phyloP scores from a whole-genome alignment of 768 basidiomycete genomes.

The Podaxis pistillaris region DNA sequence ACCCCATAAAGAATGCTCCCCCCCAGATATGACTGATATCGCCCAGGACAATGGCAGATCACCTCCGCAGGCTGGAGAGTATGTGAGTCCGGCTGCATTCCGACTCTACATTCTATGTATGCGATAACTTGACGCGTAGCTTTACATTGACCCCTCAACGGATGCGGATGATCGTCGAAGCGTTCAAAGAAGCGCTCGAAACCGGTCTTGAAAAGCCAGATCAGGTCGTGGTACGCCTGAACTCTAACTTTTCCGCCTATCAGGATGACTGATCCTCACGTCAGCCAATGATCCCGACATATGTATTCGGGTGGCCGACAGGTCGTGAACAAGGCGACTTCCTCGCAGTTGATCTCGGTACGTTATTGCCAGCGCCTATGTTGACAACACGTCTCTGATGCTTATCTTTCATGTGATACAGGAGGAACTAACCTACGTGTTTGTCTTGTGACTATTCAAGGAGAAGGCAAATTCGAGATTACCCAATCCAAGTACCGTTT shows the following conservation, averaged over 20 bases:
- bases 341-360: slow-evolving; percentile 87
- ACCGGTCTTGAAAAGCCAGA: slow-evolving; percentile 77
- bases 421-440: slow-evolving; percentile 98
- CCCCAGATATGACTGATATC: slow-evolving; percentile 17
- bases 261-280: slow-evolving; percentile 5
- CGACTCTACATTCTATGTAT: slow-evolving; percentile 11
- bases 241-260: slow-evolving; percentile 6
- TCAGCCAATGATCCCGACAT: slow-evolving; percentile 94
- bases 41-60: slow-evolving; percentile 87
- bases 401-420: slow-evolving; percentile 24
- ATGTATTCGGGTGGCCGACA: slow-evolving; percentile 93
- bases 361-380: slow-evolving; percentile 24
- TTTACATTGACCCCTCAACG: slow-evolving; percentile 87
- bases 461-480: slow-evolving; percentile 95
- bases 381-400: slow-evolving; percentile 4
- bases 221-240: slow-evolving; percentile 81
- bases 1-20: slow-evolving; percentile 11
- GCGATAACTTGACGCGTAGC: slow-evolving; percentile 33
- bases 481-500: slow-evolving; percentile 97
- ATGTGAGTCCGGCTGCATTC: slow-evolving; percentile 50
- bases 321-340: slow-evolving; percentile 88
- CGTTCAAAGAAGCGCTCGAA: slow-evolving; percentile 91
- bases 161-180: slow-evolving; percentile 96
- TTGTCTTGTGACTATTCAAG: slow-evolving; percentile 90
- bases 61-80: slow-evolving; percentile 86